Percentiles rank a stretch among this genome's conserved stretches.
Conservation (phyloP, 176 grass and related monocot genomes). For the Aechmea fasciata region DNA sequence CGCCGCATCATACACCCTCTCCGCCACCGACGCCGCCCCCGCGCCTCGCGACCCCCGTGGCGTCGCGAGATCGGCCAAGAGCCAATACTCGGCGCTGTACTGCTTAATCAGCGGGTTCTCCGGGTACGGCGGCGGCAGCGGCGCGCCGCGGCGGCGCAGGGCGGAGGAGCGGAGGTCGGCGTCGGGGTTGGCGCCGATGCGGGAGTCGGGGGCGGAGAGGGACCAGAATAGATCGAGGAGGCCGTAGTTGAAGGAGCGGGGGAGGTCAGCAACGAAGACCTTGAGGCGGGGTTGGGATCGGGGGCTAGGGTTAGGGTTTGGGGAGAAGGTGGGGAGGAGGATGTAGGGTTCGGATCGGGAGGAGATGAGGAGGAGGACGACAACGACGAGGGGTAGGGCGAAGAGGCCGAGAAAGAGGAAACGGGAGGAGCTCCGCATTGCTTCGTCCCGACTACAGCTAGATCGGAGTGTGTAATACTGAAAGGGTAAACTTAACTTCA, state of each 20-base stretch:
- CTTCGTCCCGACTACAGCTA: too few relatives aligned
- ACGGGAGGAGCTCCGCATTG: conserved; percentile 17
- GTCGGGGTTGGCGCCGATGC: conserved; percentile 44
- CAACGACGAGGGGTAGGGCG: conserved; percentile 22
- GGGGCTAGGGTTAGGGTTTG: neutral
- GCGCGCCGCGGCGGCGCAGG: conserved; percentile 24
- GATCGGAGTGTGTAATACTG: too few relatives aligned
- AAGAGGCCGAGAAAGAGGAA: conserved; percentile 28
- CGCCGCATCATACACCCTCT: conserved; percentile 49
- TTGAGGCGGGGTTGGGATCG: conserved; percentile 26
- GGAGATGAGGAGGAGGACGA: conserved; percentile 28
- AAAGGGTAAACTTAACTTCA: too few relatives aligned
- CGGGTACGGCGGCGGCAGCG: conserved; percentile 36
- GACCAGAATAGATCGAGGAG: conserved; percentile 84
- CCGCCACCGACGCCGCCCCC: conserved; percentile 1
- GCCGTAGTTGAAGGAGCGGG: conserved; percentile 63
- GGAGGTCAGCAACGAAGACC: conserved; percentile 74
- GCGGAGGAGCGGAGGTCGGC: conserved; percentile 26
- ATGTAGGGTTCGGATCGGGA: neutral
- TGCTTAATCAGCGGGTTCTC: conserved; percentile 61
- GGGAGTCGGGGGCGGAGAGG: conserved; percentile 52
- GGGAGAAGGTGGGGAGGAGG: conserved; percentile 1
- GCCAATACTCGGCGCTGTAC: conserved; percentile 96
- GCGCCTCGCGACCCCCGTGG: neutral
- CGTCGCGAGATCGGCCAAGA: conserved; percentile 50